Evolutionary conservation across 2,329 filamentous ascomycete species (phyloP).

Genomic region (Catunica adiposa): DNA sequence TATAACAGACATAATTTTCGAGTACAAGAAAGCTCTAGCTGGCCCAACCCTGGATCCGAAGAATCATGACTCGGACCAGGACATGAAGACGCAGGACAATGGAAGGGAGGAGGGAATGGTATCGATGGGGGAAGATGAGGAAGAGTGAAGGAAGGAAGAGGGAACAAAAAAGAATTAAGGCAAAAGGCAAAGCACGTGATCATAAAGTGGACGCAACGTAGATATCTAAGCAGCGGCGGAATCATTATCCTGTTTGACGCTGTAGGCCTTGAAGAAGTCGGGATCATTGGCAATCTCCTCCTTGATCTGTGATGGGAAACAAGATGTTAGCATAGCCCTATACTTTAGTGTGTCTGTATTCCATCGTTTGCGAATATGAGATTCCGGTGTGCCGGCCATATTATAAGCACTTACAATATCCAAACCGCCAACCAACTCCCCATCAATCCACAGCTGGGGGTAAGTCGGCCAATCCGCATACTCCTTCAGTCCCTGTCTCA

Average conservation of each 20-base stretch:
- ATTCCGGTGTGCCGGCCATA: not conserved
- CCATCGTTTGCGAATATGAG: not conserved
- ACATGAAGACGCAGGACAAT: not conserved
- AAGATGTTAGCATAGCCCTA: constrained; percentile 1
- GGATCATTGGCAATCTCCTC: constrained; percentile 76
- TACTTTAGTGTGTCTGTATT: not conserved
- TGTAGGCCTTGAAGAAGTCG: constrained; percentile 66
- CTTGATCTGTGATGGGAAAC: constrained; percentile 52
- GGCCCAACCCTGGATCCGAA: too few species aligned
- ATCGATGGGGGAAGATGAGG: not conserved
- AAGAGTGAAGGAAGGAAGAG: not conserved
- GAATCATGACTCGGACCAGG: not conserved
- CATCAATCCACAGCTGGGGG: constrained; percentile 82
- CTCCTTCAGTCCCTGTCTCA: constrained; percentile 88
- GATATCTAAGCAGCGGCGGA: constrained; percentile 13
- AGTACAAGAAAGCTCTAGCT: too few species aligned
- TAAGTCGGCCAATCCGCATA: constrained; percentile 98
- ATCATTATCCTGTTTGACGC: constrained; percentile 31
- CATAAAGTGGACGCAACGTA: not conserved
- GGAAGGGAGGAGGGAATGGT: not conserved
- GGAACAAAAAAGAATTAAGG: not conserved
- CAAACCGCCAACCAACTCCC: constrained; percentile 79
- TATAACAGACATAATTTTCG: too few species aligned
- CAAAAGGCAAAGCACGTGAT: not conserved
- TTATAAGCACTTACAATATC: constrained; percentile 63